Percentiles rank a stretch among this genome's conserved stretches.
Evolutionary conservation across 2,329 filamentous ascomycete species (phyloP).

Genomic region (Huntiella abstrusa): DNA sequence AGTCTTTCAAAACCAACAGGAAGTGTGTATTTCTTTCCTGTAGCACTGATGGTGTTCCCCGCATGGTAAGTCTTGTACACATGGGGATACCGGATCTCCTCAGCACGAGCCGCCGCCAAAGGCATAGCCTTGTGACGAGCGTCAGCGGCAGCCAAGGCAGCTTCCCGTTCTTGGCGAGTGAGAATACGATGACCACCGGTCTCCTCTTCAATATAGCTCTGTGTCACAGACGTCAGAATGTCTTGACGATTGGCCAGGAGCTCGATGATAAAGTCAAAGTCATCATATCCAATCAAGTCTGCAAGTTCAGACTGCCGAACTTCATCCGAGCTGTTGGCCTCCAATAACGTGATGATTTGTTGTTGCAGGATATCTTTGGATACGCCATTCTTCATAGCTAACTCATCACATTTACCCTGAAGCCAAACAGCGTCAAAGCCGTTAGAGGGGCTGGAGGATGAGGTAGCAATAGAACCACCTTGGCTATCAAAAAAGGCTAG

Average conservation of each 20-base stretch:
- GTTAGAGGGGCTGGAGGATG: slow-evolving; percentile 7
- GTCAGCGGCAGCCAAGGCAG: slow-evolving; percentile 57
- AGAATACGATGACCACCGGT: slow-evolving; percentile 30
- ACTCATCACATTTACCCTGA: slow-evolving; percentile 41
- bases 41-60: slow-evolving; percentile 65
- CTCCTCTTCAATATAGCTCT: slow-evolving; percentile 5
- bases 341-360: slow-evolving; percentile 58
- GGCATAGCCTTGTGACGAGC: slow-evolving; percentile 62
- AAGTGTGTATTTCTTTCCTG: slow-evolving; percentile 66
- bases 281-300: slow-evolving; percentile 81
- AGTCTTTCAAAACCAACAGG: slow-evolving; percentile 54
- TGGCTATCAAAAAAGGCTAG: slow-evolving; percentile 20
- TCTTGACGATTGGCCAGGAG: slow-evolving; percentile 60
- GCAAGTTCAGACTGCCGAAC: slow-evolving; percentile 81
- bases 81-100: slow-evolving; percentile 71
- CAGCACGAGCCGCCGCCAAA: slow-evolving; percentile 51
- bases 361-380: slow-evolving; percentile 51
- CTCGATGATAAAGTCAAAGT: slow-evolving; percentile 83
- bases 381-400: slow-evolving; percentile 49
- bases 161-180: slow-evolving; percentile 59
- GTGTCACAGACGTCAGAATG: slow-evolving; percentile 31
- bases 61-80: slow-evolving; percentile 73
- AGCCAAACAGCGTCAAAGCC: slow-evolving; percentile 52
- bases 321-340: slow-evolving; percentile 50
- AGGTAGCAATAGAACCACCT: slow-evolving; percentile 13